A percentile compares a stretch with the other conserved stretches of the same genome.
phyloP scores from a whole-genome alignment of 2,329 filamentous ascomycete species.

The Ambrosiella beaveri region DNA sequence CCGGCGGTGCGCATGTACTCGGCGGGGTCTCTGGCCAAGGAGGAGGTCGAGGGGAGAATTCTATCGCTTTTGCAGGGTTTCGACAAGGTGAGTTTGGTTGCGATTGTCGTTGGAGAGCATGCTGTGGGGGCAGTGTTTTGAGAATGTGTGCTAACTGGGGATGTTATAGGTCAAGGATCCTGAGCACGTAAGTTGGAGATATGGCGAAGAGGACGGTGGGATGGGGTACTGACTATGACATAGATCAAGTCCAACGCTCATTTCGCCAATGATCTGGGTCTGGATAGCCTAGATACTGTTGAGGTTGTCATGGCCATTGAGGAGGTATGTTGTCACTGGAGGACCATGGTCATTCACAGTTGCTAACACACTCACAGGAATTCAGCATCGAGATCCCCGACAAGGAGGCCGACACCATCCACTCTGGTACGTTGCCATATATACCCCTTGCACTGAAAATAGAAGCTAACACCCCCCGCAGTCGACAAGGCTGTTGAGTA shows the following conservation, averaged over 20 bases:
- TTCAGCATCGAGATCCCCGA: conserved; percentile 93
- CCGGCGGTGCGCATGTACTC: conserved; percentile 70
- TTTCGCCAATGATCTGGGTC: conserved; percentile 91
- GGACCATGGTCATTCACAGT: not conserved
- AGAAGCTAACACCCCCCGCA: conserved; percentile 21
- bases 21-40: conserved; percentile 59
- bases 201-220: not conserved
- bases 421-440: conserved; percentile 56
- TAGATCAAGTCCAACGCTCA: conserved; percentile 73
- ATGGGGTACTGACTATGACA: not conserved
- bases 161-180: conserved; percentile 46
- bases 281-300: conserved; percentile 95
- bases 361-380: conserved; percentile 22
- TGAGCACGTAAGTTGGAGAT: conserved; percentile 35
- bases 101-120: not conserved
- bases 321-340: conserved; percentile 43
- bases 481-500: conserved; percentile 91
- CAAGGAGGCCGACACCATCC: conserved; percentile 87
- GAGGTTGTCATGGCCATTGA: conserved; percentile 99
- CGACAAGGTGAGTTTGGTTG: conserved; percentile 49
- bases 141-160: not conserved
- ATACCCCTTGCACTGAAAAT: not conserved
- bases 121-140: conserved; percentile 9
- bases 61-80: conserved; percentile 86
- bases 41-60: conserved; percentile 82